Percentiles rank a stretch among this genome's conserved stretches.
Conservation (phyloP, 176 grass and related monocot genomes). For the Bothriochloa decipiens region DNA sequence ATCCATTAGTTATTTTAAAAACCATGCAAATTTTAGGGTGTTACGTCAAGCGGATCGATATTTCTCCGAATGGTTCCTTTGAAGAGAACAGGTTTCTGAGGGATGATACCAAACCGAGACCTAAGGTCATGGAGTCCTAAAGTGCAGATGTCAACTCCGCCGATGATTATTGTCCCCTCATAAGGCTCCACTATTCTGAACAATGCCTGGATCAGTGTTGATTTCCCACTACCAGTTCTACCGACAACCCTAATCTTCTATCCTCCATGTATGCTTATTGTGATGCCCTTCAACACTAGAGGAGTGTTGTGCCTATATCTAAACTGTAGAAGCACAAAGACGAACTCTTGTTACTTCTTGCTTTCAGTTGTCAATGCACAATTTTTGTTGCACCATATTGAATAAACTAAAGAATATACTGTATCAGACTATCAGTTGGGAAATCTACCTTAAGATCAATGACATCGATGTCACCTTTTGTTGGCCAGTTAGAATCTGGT, state of each 20-base stretch:
- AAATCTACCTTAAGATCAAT: conserved; percentile 80
- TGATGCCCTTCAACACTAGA: conserved; percentile 91
- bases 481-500: conserved; percentile 73
- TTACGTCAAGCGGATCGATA: conserved; percentile 85
- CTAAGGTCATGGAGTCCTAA: conserved; percentile 97
- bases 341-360: conserved; percentile 17
- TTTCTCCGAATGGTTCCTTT: conserved; percentile 89
- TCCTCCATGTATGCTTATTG: conserved; percentile 70
- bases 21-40: too few species aligned
- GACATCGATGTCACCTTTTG: conserved; percentile 73
- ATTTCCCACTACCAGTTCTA: conserved; percentile 95
- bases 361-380: neutral
- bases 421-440: neutral
- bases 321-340: conserved; percentile 52
- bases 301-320: conserved; percentile 84
- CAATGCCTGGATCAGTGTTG: conserved; percentile 92
- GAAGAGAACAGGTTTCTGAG: conserved; percentile 95
- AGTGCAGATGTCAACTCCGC: conserved; percentile 80
- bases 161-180: conserved; percentile 78
- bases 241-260: conserved; percentile 95
- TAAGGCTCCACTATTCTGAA: conserved; percentile 97
- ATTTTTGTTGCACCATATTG: neutral
- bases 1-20: too few species aligned
- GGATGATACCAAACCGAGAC: conserved; percentile 93
- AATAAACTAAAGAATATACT: neutral